Conservation (phyloP, 2,329 filamentous ascomycete genomes). For the Chrysoporthe austroafricana region DNA sequence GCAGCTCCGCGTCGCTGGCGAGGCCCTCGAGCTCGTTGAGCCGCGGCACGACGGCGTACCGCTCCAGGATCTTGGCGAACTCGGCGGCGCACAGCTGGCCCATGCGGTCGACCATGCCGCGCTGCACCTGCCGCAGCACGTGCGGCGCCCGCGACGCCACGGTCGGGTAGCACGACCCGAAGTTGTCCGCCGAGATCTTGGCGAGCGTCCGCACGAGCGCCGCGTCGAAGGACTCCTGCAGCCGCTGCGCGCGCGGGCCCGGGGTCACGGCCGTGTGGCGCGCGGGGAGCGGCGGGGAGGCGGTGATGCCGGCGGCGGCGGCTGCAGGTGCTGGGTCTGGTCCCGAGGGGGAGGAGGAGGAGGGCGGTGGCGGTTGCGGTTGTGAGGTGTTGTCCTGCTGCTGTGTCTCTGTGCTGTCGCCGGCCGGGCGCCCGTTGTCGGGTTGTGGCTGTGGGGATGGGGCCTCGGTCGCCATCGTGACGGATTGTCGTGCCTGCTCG, state of each 20-base stretch:
- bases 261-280: slow-evolving; percentile 51
- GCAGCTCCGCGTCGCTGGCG: slow-evolving; percentile 52
- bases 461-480: slow-evolving; percentile 25
- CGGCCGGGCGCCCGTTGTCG: slow-evolving; percentile 7
- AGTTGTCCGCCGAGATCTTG: slow-evolving; percentile 60
- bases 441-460: slow-evolving; percentile 16
- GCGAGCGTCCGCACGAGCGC: slow-evolving; percentile 58
- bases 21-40: slow-evolving; percentile 64
- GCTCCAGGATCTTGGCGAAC: slow-evolving; percentile 58
- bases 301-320: slow-evolving; percentile 22
- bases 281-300: slow-evolving; percentile 46
- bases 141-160: slow-evolving; percentile 55
- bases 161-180: slow-evolving; percentile 65
- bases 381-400: background rate
- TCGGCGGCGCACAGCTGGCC: slow-evolving; percentile 59
- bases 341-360: slow-evolving; percentile 6
- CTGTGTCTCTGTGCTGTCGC: background rate
- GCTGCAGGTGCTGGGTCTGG: background rate
- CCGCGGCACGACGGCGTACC: slow-evolving; percentile 56
- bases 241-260: slow-evolving; percentile 59
- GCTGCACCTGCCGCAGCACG: slow-evolving; percentile 58
- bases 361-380: background rate
- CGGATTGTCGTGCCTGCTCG: background rate
- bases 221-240: slow-evolving; percentile 57
- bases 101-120: slow-evolving; percentile 61